Evolutionary conservation across 2,329 filamentous ascomycete genomes (phyloP).

Genomic region (Verticillium tricorpus): DNA sequence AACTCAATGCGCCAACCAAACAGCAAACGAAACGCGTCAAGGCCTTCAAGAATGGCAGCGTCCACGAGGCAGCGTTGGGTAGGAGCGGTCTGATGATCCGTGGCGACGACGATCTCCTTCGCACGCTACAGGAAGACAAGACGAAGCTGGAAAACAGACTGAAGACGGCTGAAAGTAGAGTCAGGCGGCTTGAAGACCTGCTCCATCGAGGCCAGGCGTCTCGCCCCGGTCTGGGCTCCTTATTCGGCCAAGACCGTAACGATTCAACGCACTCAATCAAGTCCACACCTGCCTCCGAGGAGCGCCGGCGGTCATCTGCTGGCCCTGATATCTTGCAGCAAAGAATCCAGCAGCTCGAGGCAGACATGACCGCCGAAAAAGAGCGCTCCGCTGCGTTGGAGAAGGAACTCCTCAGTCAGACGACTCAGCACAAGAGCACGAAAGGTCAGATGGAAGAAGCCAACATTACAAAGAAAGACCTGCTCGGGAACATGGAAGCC

Average conservation of each 20-base stretch:
- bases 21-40: constrained; percentile 84
- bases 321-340: constrained; percentile 40
- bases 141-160: constrained; percentile 66
- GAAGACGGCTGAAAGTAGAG: constrained; percentile 81
- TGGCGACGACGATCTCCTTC: constrained; percentile 79
- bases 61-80: constrained; percentile 87
- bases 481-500: constrained; percentile 91
- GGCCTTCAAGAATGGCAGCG: constrained; percentile 93
- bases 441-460: constrained; percentile 75
- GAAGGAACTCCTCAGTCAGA: constrained; percentile 59
- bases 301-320: constrained; percentile 42
- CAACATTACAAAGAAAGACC: constrained; percentile 87
- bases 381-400: constrained; percentile 63
- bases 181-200: constrained; percentile 86
- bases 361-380: constrained; percentile 68
- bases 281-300: constrained; percentile 32
- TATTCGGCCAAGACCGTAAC: constrained; percentile 49
- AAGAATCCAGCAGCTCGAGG: constrained; percentile 61
- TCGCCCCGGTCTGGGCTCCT: constrained; percentile 46
- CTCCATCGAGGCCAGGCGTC: constrained; percentile 68
- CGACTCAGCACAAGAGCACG: constrained; percentile 54
- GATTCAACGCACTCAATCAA: constrained; percentile 46
- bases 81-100: constrained; percentile 79
- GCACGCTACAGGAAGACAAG: constrained; percentile 79
- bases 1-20: constrained; percentile 76